A percentile compares a stretch with the other conserved stretches of the same genome.
Evolutionary conservation across 208 protist species (phyloP).

Genomic region (Kentomonas sorsogonicus): DNA sequence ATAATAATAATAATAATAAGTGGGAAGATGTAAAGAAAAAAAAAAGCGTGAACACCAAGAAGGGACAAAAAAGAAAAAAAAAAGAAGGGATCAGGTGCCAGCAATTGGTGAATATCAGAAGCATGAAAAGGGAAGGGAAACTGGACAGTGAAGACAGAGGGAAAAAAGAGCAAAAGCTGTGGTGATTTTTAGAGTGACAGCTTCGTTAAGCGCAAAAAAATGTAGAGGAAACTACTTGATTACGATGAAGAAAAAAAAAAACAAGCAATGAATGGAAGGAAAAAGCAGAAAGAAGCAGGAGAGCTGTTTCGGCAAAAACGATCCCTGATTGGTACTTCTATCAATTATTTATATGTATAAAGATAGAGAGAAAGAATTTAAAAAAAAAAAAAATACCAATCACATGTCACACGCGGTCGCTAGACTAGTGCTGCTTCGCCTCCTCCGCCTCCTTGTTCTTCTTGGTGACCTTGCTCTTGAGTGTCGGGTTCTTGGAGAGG

Average conservation of each 20-base stretch:
- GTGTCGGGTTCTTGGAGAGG: slow-evolving; percentile 89
- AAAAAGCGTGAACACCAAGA: slow-evolving; percentile 11
- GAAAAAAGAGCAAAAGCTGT: too few relatives aligned
- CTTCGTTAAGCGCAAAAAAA: too few relatives aligned
- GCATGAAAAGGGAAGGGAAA: too few relatives aligned
- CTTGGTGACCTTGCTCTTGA: slow-evolving; percentile 84
- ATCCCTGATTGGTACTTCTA: background rate
- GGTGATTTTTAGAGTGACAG: too few relatives aligned
- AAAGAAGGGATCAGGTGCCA: too few relatives aligned
- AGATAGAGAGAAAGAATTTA: slow-evolving; percentile 2
- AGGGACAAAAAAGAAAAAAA: too few relatives aligned
- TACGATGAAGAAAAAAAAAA: slow-evolving; percentile 3
- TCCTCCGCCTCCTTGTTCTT: slow-evolving; percentile 13
- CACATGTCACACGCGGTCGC: background rate
- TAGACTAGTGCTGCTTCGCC: slow-evolving; percentile 4
- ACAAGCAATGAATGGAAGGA: slow-evolving; percentile 11
- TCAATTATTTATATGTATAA: background rate
- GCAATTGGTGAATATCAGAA: too few relatives aligned
- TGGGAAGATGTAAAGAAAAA: background rate
- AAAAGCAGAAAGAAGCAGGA: slow-evolving; percentile 10
- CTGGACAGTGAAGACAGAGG: too few relatives aligned
- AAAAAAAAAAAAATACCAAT: slow-evolving; percentile 9
- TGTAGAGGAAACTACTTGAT: background rate
- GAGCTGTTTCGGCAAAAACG: background rate
- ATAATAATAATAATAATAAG: slow-evolving; percentile 4